phyloP scores from a whole-genome alignment of 805 yeast species.

The Candida insectalens region DNA sequence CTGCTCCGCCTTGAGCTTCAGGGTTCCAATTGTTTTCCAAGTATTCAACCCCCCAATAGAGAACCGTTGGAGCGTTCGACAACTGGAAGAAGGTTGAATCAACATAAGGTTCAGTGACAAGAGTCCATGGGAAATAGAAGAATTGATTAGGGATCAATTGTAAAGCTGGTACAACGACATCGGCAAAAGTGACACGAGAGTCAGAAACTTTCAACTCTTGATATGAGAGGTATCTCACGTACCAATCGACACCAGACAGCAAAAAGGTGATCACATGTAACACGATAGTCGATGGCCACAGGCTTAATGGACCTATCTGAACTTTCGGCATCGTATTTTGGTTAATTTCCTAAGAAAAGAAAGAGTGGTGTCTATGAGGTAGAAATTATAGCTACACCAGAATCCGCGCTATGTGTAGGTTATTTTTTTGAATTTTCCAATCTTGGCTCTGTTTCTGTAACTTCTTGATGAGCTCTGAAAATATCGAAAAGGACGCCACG shows the following conservation, averaged over 20 bases:
- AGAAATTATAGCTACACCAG: too few relatives aligned
- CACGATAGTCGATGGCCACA: slow-evolving; percentile 9
- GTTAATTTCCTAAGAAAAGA: not conserved
- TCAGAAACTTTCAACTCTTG: slow-evolving; percentile 11
- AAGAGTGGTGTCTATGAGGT: not conserved
- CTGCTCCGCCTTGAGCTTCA: slow-evolving; percentile 8
- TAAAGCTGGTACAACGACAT: slow-evolving; percentile 37
- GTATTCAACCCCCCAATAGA: slow-evolving; percentile 33
- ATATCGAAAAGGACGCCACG: not conserved
- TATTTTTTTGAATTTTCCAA: too few relatives aligned
- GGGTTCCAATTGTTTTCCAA: slow-evolving; percentile 41
- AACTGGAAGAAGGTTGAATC: slow-evolving; percentile 43
- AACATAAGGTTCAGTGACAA: slow-evolving; percentile 53
- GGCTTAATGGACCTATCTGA: not conserved
- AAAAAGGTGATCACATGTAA: slow-evolving; percentile 29
- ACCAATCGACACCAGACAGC: slow-evolving; percentile 32
- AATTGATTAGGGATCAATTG: slow-evolving; percentile 57
- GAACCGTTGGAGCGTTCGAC: slow-evolving; percentile 26
- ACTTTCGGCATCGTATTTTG: slow-evolving; percentile 3
- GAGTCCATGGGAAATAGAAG: slow-evolving; percentile 53
- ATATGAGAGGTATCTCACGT: slow-evolving; percentile 30
- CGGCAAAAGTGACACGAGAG: slow-evolving; percentile 22
- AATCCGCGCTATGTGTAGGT: too few relatives aligned
- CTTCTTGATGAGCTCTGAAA: too few relatives aligned
- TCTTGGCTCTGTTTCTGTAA: too few relatives aligned